Base-by-base conservation (phyloP, 129 eudicot genomes). In the Saposhnikovia divaricata region DNA sequence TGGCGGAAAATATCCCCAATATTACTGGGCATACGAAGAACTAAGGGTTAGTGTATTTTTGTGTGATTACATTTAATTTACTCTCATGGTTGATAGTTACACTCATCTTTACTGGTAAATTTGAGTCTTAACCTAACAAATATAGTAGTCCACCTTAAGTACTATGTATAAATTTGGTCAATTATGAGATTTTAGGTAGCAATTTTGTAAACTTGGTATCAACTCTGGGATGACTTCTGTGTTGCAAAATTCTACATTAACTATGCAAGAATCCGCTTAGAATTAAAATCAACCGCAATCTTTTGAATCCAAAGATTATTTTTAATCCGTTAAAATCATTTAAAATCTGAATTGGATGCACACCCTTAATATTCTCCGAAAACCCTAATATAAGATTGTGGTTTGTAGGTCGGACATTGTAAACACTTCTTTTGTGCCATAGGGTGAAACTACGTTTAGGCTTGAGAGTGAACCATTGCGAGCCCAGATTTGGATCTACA, bases 1-100 rank as follows among this genome's bases (percentile, higher is more conserved):
- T 27, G 91, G 91, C 43, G 97, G 98, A 77, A 94, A 80, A 85
- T 84, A 91, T 88, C 93, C 92, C 21, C 98, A 91, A 79, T 94
- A 94, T 87, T 91, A 85, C 83, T 85, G 89, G 87, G 98, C 98
- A 57, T 94, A 92, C 73, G 98, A 94, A 72, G 98, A 94, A 83
- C 53, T 94, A 78, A 86, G 97, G 83, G 98, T 94, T 81, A 79
- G 82, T 76, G 40, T 72, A 44, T 48, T 31, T 25, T 6, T 76
- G 45, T 51, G 37, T 76, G 9, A 34, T 48, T 28, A 44, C 47
- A n/a, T 16, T 47, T 44, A 73, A 11, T 73, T 42, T 23, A 4
- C 9, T 73, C 44, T 7, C 8, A 2, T 44, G 55, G 55, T 23
- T 34, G 47, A 65, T 57, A 8, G 28, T 23, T 59, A 23, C 13